These are phyloP conservation scores for Hymenotorrendiella dingleyae DNA, from an alignment of 2,329 filamentous ascomycete species.

Conservation along the genomic window DNA sequence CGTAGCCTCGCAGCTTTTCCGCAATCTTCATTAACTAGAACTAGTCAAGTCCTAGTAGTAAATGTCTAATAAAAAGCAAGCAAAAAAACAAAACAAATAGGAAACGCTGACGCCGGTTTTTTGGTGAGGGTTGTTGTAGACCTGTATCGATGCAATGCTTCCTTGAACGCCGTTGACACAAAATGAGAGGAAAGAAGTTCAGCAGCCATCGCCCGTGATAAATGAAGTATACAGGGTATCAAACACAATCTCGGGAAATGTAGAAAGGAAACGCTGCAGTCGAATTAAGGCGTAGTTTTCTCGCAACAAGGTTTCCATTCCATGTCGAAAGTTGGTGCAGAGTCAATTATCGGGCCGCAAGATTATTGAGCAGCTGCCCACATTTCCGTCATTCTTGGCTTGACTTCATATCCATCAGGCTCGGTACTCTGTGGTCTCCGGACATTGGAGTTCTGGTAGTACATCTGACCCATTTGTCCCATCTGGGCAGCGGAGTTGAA, in stretches of 20 bases:
- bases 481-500: constrained; percentile 55
- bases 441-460: constrained; percentile 64
- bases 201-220: constrained; percentile 6
- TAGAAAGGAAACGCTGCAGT: constrained; percentile 7
- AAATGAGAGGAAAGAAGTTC: not conserved
- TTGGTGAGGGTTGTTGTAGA: not conserved
- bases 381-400: constrained; percentile 49
- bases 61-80: not conserved
- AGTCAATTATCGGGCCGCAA: not conserved
- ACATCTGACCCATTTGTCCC: constrained; percentile 57
- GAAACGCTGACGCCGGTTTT: constrained; percentile 10
- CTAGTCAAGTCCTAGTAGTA: constrained; percentile 9
- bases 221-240: constrained; percentile 28
- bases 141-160: constrained; percentile 17
- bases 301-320: not conserved
- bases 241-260: constrained; percentile 15
- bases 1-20: constrained; percentile 9
- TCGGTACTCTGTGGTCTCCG: constrained; percentile 72
- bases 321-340: not conserved
- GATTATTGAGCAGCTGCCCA: constrained; percentile 45
- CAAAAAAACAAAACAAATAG: constrained; percentile 5
- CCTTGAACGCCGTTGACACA: constrained; percentile 11
- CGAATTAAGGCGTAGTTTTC: not conserved
- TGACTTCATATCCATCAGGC: constrained; percentile 59
- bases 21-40: constrained; percentile 4